Base-by-base conservation (phyloP, 129 eudicot genomes). In the Flaveria trinervia region DNA sequence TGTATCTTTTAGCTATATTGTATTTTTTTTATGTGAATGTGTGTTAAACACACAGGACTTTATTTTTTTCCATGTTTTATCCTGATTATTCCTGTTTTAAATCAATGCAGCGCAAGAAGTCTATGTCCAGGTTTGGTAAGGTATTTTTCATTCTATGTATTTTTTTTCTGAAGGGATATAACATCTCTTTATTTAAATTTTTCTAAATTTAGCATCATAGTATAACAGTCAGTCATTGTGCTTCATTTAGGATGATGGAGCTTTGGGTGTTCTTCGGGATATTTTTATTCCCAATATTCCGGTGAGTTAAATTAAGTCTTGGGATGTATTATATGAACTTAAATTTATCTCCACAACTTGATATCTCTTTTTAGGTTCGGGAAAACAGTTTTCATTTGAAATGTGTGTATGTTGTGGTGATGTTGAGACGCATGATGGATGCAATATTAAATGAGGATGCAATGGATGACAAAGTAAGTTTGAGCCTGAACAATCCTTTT, bases 361-460 rank as follows among this genome's bases (percentile, higher is more conserved):
- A 44, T 68, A 23, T 73, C 49, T 79, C 67, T 71, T 56, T 81
- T 10, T 69, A 93, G 98, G 97, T 93, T 78, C 85, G 73, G 44
- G 77, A 82, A 44, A 77, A 87, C 74, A 91, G 86, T 81, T 91
- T 94, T 62, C 89, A 90, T 44, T 68, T 83, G 54, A 94, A 94
- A 82, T 91, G 98, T 79, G 85, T 86, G 15, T 94, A 91, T 80
- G 96, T 81, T 81, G 97, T 90, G 51, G 96, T 94, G 71, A 94
- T 94, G 98, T 9, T 94, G 82, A 87, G 97, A 79, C 98, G 97
- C 71, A 91, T 94, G 96, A 87, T 94, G 92, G 98, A 94, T 76
- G 97, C 98, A 77, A 81, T 85, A 36, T 73, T 94, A 71, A 91
- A 87, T 84, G 88, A 94, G 85, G 93, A 91, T 81, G 88, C 97